Evolutionary conservation across 2,329 filamentous ascomycete species (phyloP).

Genomic region (Thermomyces lanuginosus): DNA sequence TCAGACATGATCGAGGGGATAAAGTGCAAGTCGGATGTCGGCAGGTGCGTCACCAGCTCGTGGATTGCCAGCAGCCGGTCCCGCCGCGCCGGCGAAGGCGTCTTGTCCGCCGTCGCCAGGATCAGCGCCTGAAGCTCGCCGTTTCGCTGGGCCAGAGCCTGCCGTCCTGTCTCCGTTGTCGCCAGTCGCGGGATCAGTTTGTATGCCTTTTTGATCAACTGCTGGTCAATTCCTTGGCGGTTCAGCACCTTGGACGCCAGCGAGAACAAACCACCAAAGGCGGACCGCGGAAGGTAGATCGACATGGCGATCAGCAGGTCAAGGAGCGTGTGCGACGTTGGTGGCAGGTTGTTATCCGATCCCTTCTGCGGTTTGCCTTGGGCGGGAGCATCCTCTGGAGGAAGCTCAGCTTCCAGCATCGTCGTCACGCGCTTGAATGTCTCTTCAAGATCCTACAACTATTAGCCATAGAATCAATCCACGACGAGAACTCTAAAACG

Average conservation of each 20-base stretch:
- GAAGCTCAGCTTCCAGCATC: conserved; percentile 61
- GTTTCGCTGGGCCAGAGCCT: conserved; percentile 61
- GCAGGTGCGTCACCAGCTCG: conserved; percentile 63
- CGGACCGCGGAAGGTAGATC: conserved; percentile 74
- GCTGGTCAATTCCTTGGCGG: conserved; percentile 52
- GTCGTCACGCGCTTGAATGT: conserved; percentile 77
- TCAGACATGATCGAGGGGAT: conserved; percentile 83
- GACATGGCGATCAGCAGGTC: conserved; percentile 94
- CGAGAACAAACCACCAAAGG: conserved; percentile 69
- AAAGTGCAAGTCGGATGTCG: conserved; percentile 68
- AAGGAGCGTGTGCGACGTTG: conserved; percentile 87
- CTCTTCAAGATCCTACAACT: conserved; percentile 52
- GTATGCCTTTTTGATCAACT: conserved; percentile 97
- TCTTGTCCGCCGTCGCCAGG: conserved; percentile 63
- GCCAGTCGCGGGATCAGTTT: conserved; percentile 87
- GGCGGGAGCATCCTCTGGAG: conserved; percentile 46
- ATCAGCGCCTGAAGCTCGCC: conserved; percentile 69
- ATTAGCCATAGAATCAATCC: conserved; percentile 6
- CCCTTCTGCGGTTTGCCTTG: conserved; percentile 48
- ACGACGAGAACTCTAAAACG: conserved; percentile 5
- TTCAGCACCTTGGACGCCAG: conserved; percentile 72
- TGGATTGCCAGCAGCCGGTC: conserved; percentile 73
- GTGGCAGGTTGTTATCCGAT: conserved; percentile 62
- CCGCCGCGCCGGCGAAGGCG: conserved; percentile 67
- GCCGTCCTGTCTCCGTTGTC: conserved; percentile 58